A percentile compares a stretch with the other conserved stretches of the same genome.
phyloP scores from a whole-genome alignment of 1,284 basidiomycete species.

The Microbotryomycetes sp. region DNA sequence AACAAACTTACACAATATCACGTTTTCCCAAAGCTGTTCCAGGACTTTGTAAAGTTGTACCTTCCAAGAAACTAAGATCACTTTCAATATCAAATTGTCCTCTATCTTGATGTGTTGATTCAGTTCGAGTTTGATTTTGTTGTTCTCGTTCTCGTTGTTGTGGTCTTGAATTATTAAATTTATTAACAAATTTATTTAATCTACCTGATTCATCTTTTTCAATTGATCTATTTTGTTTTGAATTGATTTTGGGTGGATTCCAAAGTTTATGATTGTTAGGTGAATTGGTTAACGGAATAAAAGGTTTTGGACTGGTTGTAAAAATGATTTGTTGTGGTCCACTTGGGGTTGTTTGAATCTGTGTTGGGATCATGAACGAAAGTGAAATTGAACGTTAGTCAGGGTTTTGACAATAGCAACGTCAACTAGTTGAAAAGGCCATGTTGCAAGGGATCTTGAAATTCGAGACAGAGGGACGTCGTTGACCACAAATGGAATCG shows the following conservation, averaged over 20 bases:
- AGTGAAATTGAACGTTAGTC: no score
- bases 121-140: not conserved
- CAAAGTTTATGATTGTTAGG: slow-evolving; percentile 31
- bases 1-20: slow-evolving; percentile 20
- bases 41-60: slow-evolving; percentile 19
- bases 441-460: no score
- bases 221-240: slow-evolving; percentile 9
- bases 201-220: slow-evolving; percentile 30
- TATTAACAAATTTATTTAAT: slow-evolving; percentile 15
- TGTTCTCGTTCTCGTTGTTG: not conserved
- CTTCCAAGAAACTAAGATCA: slow-evolving; percentile 25
- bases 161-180: slow-evolving; percentile 4
- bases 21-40: slow-evolving; percentile 17
- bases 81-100: slow-evolving; percentile 20
- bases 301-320: slow-evolving; percentile 21
- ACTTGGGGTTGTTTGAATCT: no score
- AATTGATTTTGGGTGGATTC: slow-evolving; percentile 31
- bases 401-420: no score
- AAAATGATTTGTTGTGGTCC: slow-evolving; percentile 25
- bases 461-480: no score
- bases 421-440: no score
- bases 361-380: no score
- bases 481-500: no score
- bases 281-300: slow-evolving; percentile 29
- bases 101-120: not conserved